A percentile compares a stretch with the other conserved stretches of the same genome.
These are phyloP conservation scores for Populus tomentosa DNA, from an alignment of 441 rosid genomes.

Conservation along the genomic window DNA sequence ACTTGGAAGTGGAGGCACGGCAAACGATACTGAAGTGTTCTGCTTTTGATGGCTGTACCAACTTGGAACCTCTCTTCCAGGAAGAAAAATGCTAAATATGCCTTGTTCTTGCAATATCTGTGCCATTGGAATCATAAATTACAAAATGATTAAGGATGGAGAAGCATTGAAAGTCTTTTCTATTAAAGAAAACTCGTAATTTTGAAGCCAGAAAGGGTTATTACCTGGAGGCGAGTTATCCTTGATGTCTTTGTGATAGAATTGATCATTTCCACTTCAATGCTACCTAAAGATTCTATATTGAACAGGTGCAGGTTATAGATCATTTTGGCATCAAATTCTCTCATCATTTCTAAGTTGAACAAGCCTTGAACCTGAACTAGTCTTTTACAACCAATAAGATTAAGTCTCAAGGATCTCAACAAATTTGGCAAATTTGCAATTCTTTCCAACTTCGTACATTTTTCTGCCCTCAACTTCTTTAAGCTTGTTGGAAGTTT, in stretches of 20 bases:
- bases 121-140: not conserved
- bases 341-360: not conserved
- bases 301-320: not conserved
- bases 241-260: not conserved
- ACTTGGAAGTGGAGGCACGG: not conserved
- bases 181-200: not conserved
- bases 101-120: slow-evolving; percentile 5
- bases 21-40: not conserved
- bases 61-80: slow-evolving; percentile 3
- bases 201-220: not conserved
- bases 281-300: not conserved
- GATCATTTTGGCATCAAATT: not conserved
- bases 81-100: not conserved
- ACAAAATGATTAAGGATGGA: not conserved
- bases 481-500: slow-evolving; percentile 17
- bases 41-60: not conserved
- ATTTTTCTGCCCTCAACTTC: slow-evolving; percentile 10
- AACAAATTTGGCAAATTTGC: slow-evolving; percentile 4
- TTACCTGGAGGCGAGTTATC: slow-evolving; percentile 4
- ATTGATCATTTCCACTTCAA: not conserved
- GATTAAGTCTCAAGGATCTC: slow-evolving; percentile 10
- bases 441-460: slow-evolving; percentile 12
- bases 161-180: not conserved
- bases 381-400: not conserved
- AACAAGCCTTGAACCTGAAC: slow-evolving; percentile 4